phyloP scores from a whole-genome alignment of 108 stramenopile species.

The Stephanodiscus minutulus region DNA sequence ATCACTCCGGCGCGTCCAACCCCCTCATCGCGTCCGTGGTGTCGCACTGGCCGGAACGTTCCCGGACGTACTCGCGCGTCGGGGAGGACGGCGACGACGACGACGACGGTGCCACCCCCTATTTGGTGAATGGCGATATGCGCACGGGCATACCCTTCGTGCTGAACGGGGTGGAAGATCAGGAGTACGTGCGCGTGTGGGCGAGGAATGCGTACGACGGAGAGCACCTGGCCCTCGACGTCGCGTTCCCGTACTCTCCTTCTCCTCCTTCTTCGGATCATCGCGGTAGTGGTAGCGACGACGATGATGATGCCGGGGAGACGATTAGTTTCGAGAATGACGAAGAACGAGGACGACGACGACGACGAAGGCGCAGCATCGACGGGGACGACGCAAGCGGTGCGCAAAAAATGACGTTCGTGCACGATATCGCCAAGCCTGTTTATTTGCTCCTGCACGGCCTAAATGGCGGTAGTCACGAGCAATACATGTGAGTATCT shows the following conservation, averaged over 20 bases:
- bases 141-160: conserved; percentile 84
- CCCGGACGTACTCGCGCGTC: too few relatives aligned
- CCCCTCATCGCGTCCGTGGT: conserved; percentile 52
- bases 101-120: conserved; percentile 66
- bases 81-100: too few relatives aligned
- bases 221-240: conserved; percentile 80
- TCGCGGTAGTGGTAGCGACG: too few relatives aligned
- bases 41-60: conserved; percentile 57
- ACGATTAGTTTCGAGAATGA: background rate
- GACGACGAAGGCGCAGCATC: background rate
- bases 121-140: conserved; percentile 82
- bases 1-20: conserved; percentile 56
- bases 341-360: background rate
- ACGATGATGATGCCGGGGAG: background rate
- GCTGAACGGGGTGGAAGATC: conserved; percentile 48
- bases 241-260: conserved; percentile 78
- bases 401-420: conserved; percentile 10
- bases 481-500: conserved; percentile 68
- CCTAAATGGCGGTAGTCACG: conserved; percentile 82
- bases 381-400: background rate
- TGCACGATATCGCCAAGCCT: conserved; percentile 61
- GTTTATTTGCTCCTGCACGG: conserved; percentile 91
- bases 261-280: too few relatives aligned
- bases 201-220: conserved; percentile 49
- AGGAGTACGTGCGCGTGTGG: conserved; percentile 63